Conservation (phyloP, 1,284 basidiomycete genomes). For the Fomitopsis palustris region DNA sequence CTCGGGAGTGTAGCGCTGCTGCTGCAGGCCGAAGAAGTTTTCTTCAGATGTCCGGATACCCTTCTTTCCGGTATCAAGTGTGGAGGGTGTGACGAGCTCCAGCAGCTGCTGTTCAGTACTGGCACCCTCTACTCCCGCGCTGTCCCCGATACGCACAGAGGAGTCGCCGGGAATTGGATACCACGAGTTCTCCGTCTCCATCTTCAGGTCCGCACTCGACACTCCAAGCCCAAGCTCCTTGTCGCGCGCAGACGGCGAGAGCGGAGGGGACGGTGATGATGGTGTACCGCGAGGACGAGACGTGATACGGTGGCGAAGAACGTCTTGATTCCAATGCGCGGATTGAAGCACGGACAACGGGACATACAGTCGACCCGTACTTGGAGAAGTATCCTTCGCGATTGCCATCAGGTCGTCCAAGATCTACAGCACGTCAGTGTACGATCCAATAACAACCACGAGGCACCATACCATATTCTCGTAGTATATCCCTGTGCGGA, state of each 20-base stretch:
- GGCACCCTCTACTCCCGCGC: slow-evolving; percentile 47
- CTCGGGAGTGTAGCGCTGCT: slow-evolving; percentile 32
- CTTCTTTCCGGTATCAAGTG: slow-evolving; percentile 18
- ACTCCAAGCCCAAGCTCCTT: slow-evolving; percentile 60
- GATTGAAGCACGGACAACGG: slow-evolving; percentile 66
- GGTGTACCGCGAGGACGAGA: slow-evolving; percentile 31
- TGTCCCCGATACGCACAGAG: slow-evolving; percentile 79
- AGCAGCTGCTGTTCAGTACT: slow-evolving; percentile 51
- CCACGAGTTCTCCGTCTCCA: slow-evolving; percentile 37
- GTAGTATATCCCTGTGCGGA: slow-evolving; percentile 83
- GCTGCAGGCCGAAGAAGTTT: slow-evolving; percentile 64
- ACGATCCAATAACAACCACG: too few relatives aligned
- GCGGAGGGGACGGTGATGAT: slow-evolving; percentile 27
- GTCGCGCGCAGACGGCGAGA: slow-evolving; percentile 39
- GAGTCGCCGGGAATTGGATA: slow-evolving; percentile 76
- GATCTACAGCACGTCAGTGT: slow-evolving; percentile 38
- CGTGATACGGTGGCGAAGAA: slow-evolving; percentile 57
- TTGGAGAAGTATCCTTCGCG: slow-evolving; percentile 69
- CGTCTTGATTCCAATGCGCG: slow-evolving; percentile 74
- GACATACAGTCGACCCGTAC: slow-evolving; percentile 67
- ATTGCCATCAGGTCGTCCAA: slow-evolving; percentile 77
- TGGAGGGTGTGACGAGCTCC: slow-evolving; percentile 25
- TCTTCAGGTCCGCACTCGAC: slow-evolving; percentile 42
- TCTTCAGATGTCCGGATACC: slow-evolving; percentile 39
- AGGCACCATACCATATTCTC: slow-evolving; percentile 70